Conservation (phyloP, 2,329 filamentous ascomycete genomes). For the Xylaria arbuscula region DNA sequence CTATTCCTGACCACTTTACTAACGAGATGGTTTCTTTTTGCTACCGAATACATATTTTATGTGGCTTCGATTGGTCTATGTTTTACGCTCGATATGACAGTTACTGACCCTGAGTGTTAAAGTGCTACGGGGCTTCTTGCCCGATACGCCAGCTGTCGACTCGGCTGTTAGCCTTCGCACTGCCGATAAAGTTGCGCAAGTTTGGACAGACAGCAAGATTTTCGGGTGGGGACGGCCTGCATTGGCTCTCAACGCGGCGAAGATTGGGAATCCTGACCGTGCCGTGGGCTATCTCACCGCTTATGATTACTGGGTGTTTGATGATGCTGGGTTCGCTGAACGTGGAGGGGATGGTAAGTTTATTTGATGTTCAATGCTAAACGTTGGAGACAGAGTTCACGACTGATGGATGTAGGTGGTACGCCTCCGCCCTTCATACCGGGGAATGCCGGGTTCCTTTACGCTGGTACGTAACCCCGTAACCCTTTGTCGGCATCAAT, state of each 20-base stretch:
- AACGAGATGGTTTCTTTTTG: too few relatives aligned
- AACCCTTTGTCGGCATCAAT: neutral
- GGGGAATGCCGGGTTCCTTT: slow-evolving; percentile 53
- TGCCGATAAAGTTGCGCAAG: slow-evolving; percentile 53
- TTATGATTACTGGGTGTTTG: slow-evolving; percentile 56
- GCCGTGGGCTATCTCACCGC: slow-evolving; percentile 57
- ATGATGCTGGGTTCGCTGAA: slow-evolving; percentile 51
- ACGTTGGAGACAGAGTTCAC: neutral
- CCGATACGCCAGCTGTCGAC: slow-evolving; percentile 54
- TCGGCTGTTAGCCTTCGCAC: slow-evolving; percentile 52
- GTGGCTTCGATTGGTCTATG: too few relatives aligned
- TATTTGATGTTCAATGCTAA: neutral
- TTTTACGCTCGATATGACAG: too few relatives aligned
- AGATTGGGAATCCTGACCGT: slow-evolving; percentile 55
- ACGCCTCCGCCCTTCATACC: slow-evolving; percentile 53
- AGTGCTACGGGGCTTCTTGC: slow-evolving; percentile 58
- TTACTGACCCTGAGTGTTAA: too few relatives aligned
- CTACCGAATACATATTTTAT: too few relatives aligned
- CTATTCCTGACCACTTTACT: too few relatives aligned
- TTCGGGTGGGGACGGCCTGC: slow-evolving; percentile 61
- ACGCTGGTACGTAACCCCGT: slow-evolving; percentile 44
- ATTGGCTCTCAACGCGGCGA: slow-evolving; percentile 58
- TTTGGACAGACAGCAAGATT: slow-evolving; percentile 57
- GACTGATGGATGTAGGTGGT: slow-evolving; percentile 33
- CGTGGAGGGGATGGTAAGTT: slow-evolving; percentile 34